Evolutionary conservation across 306 rosid genomes (phyloP).

Genomic region (Lithocarpus polystachyus): DNA sequence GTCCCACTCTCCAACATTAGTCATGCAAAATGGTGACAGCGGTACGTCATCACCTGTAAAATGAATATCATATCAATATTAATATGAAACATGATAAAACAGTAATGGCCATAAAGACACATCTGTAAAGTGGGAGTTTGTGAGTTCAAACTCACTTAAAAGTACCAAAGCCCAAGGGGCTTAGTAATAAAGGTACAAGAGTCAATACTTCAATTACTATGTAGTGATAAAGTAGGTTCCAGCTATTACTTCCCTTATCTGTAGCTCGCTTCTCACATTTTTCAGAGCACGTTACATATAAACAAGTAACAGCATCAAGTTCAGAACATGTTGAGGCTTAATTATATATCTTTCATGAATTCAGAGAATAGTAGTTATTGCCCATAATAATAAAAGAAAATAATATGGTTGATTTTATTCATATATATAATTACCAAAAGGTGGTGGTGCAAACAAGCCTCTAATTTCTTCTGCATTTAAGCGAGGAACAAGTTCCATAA

Average conservation of each 20-base stretch:
- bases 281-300: background rate
- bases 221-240: background rate
- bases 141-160: slow-evolving; percentile 15
- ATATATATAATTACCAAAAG: slow-evolving; percentile 56
- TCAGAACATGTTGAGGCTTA: background rate
- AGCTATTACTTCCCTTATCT: background rate
- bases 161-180: background rate
- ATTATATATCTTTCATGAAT: slow-evolving; percentile 1
- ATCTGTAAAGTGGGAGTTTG: background rate
- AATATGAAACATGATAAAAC: background rate
- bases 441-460: slow-evolving; percentile 97
- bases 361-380: slow-evolving; percentile 3
- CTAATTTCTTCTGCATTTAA: slow-evolving; percentile 86
- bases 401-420: background rate
- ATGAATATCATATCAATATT: slow-evolving; percentile 28
- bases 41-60: slow-evolving; percentile 81
- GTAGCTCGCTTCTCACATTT: background rate
- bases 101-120: slow-evolving; percentile 10
- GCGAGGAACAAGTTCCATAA: slow-evolving; percentile 88
- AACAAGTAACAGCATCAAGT: background rate
- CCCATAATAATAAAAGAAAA: background rate
- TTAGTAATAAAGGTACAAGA: background rate
- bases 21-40: slow-evolving; percentile 73
- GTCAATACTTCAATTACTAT: background rate
- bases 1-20: slow-evolving; percentile 84